These are phyloP conservation scores for Phalaenopsis hybrid DNA, from an alignment of 116 monocot genomes.

Conservation along the genomic window DNA sequence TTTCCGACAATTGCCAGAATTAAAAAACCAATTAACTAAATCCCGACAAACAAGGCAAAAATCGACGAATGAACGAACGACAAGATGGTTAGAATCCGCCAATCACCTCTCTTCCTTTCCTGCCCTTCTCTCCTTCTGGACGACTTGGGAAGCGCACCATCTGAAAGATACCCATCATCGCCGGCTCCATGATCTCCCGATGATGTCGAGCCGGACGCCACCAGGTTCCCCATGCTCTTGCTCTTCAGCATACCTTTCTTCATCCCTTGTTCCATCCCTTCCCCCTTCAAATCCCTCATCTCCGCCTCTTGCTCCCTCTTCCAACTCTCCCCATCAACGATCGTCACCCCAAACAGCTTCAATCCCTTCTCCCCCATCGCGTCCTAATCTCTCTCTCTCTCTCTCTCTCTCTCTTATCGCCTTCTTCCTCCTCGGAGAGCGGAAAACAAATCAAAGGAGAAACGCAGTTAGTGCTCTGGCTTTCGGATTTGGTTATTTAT, in stretches of 20 bases:
- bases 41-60: not conserved
- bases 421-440: not conserved
- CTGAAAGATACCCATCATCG: conserved; percentile 5
- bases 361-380: conserved; percentile 11
- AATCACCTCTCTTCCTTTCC: conserved; percentile 11
- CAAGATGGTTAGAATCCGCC: not conserved
- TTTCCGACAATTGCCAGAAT: not conserved
- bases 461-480: conserved; percentile 10
- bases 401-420: not conserved
- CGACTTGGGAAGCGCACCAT: not conserved
- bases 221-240: conserved; percentile 6
- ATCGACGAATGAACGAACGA: not conserved
- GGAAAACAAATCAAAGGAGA: conserved; percentile 7
- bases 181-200: conserved; percentile 3
- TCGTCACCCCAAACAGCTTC: conserved; percentile 7
- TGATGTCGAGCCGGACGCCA: not conserved
- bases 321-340: not conserved
- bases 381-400: not conserved
- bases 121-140: conserved; percentile 10
- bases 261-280: not conserved
- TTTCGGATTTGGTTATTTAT: conserved; percentile 6
- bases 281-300: not conserved
- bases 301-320: not conserved
- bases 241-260: conserved; percentile 6
- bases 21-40: not conserved